A percentile compares a stretch with the other conserved stretches of the same genome.
Conservation (phyloP, 2,329 filamentous ascomycete species). For the Aspergillus vadensis region DNA sequence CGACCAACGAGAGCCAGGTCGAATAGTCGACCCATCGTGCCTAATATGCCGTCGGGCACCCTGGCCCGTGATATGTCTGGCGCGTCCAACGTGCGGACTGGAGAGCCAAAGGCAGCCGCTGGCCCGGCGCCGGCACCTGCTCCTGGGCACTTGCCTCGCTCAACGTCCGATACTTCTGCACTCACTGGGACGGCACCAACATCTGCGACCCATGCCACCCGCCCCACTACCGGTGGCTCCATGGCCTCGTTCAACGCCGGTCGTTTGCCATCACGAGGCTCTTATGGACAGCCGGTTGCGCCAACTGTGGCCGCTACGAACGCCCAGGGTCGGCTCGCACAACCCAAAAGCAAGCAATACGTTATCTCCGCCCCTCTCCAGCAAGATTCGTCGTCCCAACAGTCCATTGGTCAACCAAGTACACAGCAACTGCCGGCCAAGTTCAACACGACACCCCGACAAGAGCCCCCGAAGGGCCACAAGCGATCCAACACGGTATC, state of each 20-base stretch:
- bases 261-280: slow-evolving; percentile 71
- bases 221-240: slow-evolving; percentile 81
- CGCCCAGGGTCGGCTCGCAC: slow-evolving; percentile 84
- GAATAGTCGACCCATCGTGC: slow-evolving; percentile 15
- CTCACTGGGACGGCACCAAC: slow-evolving; percentile 46
- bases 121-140: slow-evolving; percentile 46
- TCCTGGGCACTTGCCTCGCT: slow-evolving; percentile 54
- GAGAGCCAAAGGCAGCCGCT: slow-evolving; percentile 21
- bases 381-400: slow-evolving; percentile 56
- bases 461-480: slow-evolving; percentile 55
- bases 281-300: slow-evolving; percentile 85
- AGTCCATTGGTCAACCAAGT: slow-evolving; percentile 63
- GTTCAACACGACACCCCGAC: slow-evolving; percentile 58
- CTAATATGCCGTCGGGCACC: slow-evolving; percentile 7
- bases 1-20: slow-evolving; percentile 50
- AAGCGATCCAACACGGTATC: slow-evolving; percentile 75
- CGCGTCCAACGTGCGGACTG: slow-evolving; percentile 9
- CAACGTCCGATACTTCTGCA: slow-evolving; percentile 60
- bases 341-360: slow-evolving; percentile 71
- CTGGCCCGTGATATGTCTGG: slow-evolving; percentile 10
- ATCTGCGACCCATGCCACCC: slow-evolving; percentile 49
- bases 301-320: slow-evolving; percentile 87
- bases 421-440: slow-evolving; percentile 59
- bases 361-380: slow-evolving; percentile 69
- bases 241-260: slow-evolving; percentile 65